Evolutionary conservation across 2,329 filamentous ascomycete species (phyloP), one percentile per base, ranked within the genome.

Genomic region (Aspergillus ibericus): DNA sequence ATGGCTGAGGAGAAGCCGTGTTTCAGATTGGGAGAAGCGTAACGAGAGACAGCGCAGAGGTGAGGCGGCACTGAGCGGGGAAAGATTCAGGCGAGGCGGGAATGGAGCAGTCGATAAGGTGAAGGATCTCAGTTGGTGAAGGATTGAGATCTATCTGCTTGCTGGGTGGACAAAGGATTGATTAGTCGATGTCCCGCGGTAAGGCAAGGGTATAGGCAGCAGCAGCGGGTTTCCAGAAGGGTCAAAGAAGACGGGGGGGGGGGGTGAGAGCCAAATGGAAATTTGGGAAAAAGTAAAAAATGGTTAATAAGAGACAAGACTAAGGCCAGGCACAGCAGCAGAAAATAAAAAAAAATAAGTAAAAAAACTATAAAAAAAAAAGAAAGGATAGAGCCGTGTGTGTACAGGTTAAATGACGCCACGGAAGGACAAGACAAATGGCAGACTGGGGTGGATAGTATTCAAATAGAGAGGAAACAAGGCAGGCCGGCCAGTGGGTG

Each of bases 151-250:
- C 58, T 60, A 58, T 58, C 58, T 60, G 51, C 35, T 51, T 32
- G 29, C 29, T 32, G 9, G 42, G 40, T 27, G 58, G 51, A 46
- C 40, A 58, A 57, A 58, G 54, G 42, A 62, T 51, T 47, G 52
- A 55, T 63, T 60, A 63, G 60, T 63, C 29, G 49, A 29, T 56
- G 47, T 62, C 46, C 46, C 42, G 49, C 38, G 52, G 58, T 38
- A 25, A 25, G 22, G 22, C 22, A 46, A 53, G 55, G 49, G 53
- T 29, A 32, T 20, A 25, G 50, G 25, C 20, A 29, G 35, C 35
- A 40, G 51, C 29, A 10, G 27, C 13, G 36, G 27, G 18, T 53
- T 53, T 53, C 51, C 51, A 53, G 51, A 53, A 53, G 36, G 51
- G 40, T 53, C 20, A 44, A 42, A 27, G 51, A 53, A 53, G 51